These are phyloP conservation scores for Vitis rupestris DNA, from an alignment of 164 flowering plant genomes.

Conservation along the genomic window DNA sequence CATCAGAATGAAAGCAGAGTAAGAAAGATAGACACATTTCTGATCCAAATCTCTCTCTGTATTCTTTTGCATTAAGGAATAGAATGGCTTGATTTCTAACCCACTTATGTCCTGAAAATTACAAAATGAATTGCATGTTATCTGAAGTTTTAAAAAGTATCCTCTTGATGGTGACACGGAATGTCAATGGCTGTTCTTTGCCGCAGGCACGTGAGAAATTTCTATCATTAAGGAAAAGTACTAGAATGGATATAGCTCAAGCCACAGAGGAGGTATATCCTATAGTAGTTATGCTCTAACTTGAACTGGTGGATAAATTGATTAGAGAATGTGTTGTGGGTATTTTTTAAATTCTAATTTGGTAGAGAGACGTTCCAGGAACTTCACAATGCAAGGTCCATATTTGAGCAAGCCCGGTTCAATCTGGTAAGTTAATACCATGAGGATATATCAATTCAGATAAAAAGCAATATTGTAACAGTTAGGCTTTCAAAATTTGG, in stretches of 20 bases:
- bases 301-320: background rate
- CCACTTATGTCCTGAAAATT: too few species aligned
- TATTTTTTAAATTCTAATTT: conserved; percentile 37
- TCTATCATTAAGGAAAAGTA: conserved; percentile 62
- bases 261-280: conserved; percentile 59
- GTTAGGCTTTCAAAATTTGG: background rate
- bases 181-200: conserved; percentile 9
- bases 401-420: conserved; percentile 97
- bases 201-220: conserved; percentile 71
- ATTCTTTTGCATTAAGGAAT: background rate
- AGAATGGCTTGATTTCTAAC: background rate
- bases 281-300: background rate
- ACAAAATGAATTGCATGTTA: background rate
- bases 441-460: background rate
- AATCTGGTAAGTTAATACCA: conserved; percentile 58
- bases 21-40: background rate
- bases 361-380: conserved; percentile 69
- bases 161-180: background rate
- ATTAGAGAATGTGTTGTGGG: conserved; percentile 13
- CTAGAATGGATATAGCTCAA: conserved; percentile 52
- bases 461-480: background rate
- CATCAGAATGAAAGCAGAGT: background rate
- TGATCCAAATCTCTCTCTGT: background rate
- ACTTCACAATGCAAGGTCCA: conserved; percentile 81
- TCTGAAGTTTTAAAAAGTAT: background rate